Evolutionary conservation across 192 early-diverging fungal genomes (phyloP), one percentile per base, ranked within the genome.

Genomic region (Diversispora epigaea): DNA sequence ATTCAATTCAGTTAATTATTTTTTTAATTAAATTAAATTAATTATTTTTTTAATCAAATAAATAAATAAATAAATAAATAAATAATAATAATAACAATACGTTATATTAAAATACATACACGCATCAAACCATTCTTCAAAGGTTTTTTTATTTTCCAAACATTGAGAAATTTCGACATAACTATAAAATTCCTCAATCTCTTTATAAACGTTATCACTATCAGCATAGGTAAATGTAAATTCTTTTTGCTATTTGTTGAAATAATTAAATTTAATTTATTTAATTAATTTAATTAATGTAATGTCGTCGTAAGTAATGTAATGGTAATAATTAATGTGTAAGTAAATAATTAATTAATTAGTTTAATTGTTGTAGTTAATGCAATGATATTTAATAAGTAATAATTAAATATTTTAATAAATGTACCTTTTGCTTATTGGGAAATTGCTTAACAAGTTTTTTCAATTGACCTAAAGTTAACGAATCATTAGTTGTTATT

Each of bases 181-280:
- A 25, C 85, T 80, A 47, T 80, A 89, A 52, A 89, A 88, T 57
- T 89, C 87, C 66, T 89, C 83, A 60, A 86, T 86, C 73, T 89
- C 87, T 11, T 82, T 82, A 14, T 78, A 39, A 0, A 84, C 47
- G 3, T 77, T 78, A 17, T 89, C 87, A 64, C 76, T 80, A 68
- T 89, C 87, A 17, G 77, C 78, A 69, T 89, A 89, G 46, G 75
- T 67, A 58, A 88, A 89, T 8, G 73, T 62, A 11, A 83, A 77
- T 40, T 86, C 76, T 68, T 87, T 83, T 12, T 76, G 64, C 69
- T 86, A 65, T 44, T 50, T 17, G 43, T 4, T 7, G 17, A 40
- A 9, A 43, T 40, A 40, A 3, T 22, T 4, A 41, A 17, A 56
- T 55, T 41, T 32, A 8, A 64, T 8, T 63, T 8, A 44, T 43